Conservation (phyloP, 1,139 yeast species). For the Lodderomyces theae region DNA sequence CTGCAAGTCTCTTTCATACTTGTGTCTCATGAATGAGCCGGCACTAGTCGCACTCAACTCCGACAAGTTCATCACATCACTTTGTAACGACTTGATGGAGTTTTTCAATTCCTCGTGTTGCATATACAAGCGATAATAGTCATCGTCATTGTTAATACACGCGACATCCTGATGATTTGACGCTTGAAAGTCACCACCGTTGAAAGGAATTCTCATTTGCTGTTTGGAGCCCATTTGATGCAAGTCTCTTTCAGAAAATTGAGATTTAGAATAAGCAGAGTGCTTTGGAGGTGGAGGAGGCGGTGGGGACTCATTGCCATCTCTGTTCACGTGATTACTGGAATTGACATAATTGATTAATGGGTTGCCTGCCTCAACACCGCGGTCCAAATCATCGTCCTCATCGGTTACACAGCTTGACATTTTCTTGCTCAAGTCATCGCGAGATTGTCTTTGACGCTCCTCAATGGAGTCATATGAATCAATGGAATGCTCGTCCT, state of each 20-base stretch:
- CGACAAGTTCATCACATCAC: conserved; percentile 49
- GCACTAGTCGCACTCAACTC: conserved; percentile 90
- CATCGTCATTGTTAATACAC: conserved; percentile 26
- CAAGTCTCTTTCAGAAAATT: not conserved
- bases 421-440: conserved; percentile 38
- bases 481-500: conserved; percentile 21
- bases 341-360: conserved; percentile 8
- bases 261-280: conserved; percentile 4
- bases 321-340: conserved; percentile 6
- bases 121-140: conserved; percentile 26
- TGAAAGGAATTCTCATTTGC: conserved; percentile 28
- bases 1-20: conserved; percentile 44
- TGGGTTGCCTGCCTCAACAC: conserved; percentile 11
- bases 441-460: conserved; percentile 31
- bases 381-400: conserved; percentile 18
- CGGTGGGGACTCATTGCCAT: conserved; percentile 28
- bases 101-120: conserved; percentile 42
- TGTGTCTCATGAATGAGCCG: conserved; percentile 77
- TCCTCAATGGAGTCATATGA: conserved; percentile 33
- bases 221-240: not conserved
- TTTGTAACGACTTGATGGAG: conserved; percentile 44
- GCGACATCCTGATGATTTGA: conserved; percentile 23
- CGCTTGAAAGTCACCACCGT: conserved; percentile 38
- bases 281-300: conserved; percentile 57
- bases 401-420: conserved; percentile 28